These are phyloP conservation scores for Cadophora gregata DNA, from an alignment of 2,329 filamentous ascomycete genomes.

Conservation along the genomic window DNA sequence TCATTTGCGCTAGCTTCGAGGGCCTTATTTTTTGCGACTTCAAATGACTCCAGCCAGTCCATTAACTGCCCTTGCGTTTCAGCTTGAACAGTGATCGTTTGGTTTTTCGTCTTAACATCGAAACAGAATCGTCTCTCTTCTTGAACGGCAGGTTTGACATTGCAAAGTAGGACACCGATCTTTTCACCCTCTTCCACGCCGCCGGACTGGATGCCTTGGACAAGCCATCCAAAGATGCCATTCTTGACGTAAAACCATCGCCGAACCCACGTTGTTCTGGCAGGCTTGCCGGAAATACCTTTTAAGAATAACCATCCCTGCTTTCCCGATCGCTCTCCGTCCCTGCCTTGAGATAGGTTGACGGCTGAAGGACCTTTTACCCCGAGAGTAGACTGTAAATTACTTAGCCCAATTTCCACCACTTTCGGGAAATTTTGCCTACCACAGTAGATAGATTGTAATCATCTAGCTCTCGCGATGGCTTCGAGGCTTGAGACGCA, in stretches of 20 bases:
- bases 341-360: conserved; percentile 57
- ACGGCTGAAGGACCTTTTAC: conserved; percentile 67
- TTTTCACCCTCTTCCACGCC: conserved; percentile 96
- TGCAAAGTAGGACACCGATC: conserved; percentile 93
- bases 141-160: conserved; percentile 85
- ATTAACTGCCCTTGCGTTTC: conserved; percentile 93
- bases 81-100: conserved; percentile 85
- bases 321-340: conserved; percentile 67
- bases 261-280: conserved; percentile 85
- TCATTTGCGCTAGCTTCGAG: conserved; percentile 72
- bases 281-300: conserved; percentile 83
- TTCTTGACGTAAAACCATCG: conserved; percentile 97
- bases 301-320: conserved; percentile 94
- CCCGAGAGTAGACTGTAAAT: conserved; percentile 68
- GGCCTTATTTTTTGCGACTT: conserved; percentile 90
- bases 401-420: neutral
- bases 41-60: conserved; percentile 93
- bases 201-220: conserved; percentile 77
- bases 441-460: conserved; percentile 88
- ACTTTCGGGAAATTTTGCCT: neutral
- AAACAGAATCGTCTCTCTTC: conserved; percentile 97
- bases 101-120: conserved; percentile 97
- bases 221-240: conserved; percentile 93
- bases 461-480: conserved; percentile 90
- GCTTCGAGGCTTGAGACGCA: conserved; percentile 73